Percentiles rank a stretch among this genome's conserved stretches.
Evolutionary conservation across 495 filamentous ascomycete species (phyloP).

Genomic region (Podospora appendiculata): DNA sequence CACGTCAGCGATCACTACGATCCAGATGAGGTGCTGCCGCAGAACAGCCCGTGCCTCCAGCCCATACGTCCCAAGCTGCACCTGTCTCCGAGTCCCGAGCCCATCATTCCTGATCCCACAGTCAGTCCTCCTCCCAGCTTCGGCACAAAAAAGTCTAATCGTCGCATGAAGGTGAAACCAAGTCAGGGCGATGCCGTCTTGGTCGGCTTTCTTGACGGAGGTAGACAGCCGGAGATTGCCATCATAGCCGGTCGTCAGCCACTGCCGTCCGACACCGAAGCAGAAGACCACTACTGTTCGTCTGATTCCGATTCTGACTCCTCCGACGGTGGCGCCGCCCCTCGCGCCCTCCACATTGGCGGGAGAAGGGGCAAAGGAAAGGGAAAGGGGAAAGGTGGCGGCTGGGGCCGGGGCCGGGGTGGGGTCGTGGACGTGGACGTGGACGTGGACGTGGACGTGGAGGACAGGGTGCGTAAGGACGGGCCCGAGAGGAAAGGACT

Average conservation of each 20-base stretch:
- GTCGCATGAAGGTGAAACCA: constrained; percentile 32
- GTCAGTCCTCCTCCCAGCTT: constrained; percentile 31
- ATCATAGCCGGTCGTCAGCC: constrained; percentile 30
- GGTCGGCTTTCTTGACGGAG: constrained; percentile 41
- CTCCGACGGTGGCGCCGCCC: not conserved
- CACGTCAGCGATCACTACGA: constrained; percentile 39
- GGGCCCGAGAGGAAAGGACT: not conserved
- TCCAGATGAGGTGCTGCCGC: constrained; percentile 35
- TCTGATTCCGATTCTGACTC: constrained; percentile 4
- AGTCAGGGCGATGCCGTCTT: constrained; percentile 49
- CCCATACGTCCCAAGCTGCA: constrained; percentile 31
- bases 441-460: too few species aligned
- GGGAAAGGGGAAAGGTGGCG: too few species aligned
- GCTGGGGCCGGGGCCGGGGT: too few species aligned
- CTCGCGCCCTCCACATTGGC: not conserved
- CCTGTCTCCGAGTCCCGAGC: constrained; percentile 28
- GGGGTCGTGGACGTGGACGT: too few species aligned
- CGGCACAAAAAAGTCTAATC: constrained; percentile 32
- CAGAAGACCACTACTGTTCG: constrained; percentile 14
- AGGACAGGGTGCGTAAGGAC: not conserved
- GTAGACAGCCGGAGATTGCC: constrained; percentile 40
- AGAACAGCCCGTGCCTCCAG: constrained; percentile 35
- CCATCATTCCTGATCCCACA: constrained; percentile 21
- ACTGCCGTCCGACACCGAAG: constrained; percentile 24
- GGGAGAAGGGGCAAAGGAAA: not conserved